Percentiles rank a stretch among this genome's conserved stretches.
Conservation (phyloP, 2,329 filamentous ascomycete genomes). For the Fusarium concolor region DNA sequence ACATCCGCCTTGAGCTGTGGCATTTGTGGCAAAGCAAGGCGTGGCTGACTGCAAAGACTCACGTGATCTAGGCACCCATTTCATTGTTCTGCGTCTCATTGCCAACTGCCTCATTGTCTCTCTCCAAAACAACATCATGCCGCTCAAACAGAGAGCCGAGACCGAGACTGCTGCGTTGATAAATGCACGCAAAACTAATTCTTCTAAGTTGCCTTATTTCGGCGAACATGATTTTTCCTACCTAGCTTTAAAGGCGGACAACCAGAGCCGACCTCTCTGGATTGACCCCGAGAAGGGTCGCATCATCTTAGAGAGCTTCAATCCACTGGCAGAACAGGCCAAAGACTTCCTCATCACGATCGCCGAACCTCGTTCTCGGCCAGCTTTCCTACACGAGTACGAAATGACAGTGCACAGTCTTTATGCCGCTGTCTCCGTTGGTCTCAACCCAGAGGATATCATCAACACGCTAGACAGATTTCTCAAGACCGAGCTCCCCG, state of each 20-base stretch:
- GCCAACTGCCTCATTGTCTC: no score
- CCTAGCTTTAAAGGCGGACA: conserved; percentile 84
- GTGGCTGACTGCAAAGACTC: no score
- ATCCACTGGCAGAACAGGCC: conserved; percentile 83
- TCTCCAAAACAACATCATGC: no score
- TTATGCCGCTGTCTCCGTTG: conserved; percentile 94
- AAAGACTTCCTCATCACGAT: conserved; percentile 97
- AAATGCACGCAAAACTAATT: no score
- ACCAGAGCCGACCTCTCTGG: conserved; percentile 90
- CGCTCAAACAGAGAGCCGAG: no score
- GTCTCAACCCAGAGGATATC: conserved; percentile 87
- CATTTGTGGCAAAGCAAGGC: no score
- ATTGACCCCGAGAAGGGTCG: conserved; percentile 87
- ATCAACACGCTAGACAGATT: conserved; percentile 88
- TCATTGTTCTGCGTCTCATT: no score
- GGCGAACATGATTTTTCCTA: conserved; percentile 79
- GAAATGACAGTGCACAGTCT: conserved; percentile 92
- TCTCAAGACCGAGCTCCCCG: conserved; percentile 87
- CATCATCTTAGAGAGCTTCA: conserved; percentile 95
- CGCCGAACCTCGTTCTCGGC: conserved; percentile 90
- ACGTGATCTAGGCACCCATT: no score
- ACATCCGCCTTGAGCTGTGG: no score
- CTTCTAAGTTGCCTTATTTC: no score
- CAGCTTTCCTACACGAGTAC: conserved; percentile 93
- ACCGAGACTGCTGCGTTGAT: no score